These are phyloP conservation scores for Beauveria australis DNA, from an alignment of 2,329 filamentous ascomycete genomes.

Conservation along the genomic window DNA sequence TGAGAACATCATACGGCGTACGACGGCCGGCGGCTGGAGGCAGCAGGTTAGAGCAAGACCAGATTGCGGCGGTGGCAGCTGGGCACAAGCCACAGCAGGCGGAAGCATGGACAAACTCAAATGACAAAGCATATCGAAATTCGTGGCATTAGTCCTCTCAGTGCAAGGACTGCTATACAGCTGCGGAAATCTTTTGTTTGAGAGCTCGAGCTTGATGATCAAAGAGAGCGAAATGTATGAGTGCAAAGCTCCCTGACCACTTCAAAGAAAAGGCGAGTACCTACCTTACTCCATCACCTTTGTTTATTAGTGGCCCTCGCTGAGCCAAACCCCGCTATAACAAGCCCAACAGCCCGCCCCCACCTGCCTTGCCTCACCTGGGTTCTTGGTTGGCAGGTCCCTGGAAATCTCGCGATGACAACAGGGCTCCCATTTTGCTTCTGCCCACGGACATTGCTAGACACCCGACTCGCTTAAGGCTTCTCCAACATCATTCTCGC, in stretches of 20 bases:
- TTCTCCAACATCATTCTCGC: not conserved
- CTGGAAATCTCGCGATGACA: constrained; percentile 7
- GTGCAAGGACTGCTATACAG: too few species aligned
- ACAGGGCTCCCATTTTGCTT: constrained; percentile 3
- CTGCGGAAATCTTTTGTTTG: not conserved
- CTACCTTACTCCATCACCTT: not conserved
- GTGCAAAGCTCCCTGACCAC: not conserved
- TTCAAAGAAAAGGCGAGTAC: too few species aligned
- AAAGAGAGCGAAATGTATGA: too few species aligned
- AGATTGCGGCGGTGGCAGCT: not conserved
- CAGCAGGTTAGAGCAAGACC: not conserved
- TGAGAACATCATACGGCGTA: not conserved
- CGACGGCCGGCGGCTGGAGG: not conserved
- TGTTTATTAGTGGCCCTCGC: not conserved
- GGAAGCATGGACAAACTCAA: not conserved
- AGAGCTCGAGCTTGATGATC: not conserved
- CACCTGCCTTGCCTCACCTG: not conserved
- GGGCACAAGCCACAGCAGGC: not conserved
- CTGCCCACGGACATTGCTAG: not conserved
- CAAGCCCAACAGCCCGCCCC: constrained; percentile 1
- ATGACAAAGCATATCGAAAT: not conserved
- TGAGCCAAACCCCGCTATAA: not conserved
- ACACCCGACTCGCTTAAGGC: not conserved
- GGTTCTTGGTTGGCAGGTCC: constrained; percentile 2
- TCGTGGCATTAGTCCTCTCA: too few species aligned